phyloP scores from a whole-genome alignment of 148 eudicot genomes.

The Heliamphora exappendiculata region DNA sequence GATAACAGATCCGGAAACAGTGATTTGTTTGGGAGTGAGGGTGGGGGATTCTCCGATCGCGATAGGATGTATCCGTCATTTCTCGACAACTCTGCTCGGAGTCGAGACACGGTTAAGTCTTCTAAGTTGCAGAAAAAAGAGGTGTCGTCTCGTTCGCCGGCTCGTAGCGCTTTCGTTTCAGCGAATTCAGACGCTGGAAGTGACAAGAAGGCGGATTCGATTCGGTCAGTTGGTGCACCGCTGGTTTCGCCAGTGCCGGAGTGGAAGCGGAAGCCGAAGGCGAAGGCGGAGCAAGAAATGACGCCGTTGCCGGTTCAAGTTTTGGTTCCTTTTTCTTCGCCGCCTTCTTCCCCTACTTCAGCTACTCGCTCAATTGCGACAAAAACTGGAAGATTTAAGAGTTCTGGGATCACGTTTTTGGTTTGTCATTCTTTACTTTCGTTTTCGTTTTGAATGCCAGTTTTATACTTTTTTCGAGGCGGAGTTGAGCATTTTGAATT shows the following conservation, averaged over 20 bases:
- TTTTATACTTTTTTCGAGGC: neutral
- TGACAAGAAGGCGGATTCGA: neutral
- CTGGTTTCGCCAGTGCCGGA: neutral
- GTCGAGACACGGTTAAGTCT: slow-evolving; percentile 22
- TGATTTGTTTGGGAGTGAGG: neutral
- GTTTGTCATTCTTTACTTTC: slow-evolving; percentile 18
- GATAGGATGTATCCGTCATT: slow-evolving; percentile 50
- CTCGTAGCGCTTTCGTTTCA: slow-evolving; percentile 23
- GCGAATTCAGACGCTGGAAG: slow-evolving; percentile 6
- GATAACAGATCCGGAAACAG: slow-evolving; percentile 3
- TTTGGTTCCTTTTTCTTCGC: slow-evolving; percentile 12
- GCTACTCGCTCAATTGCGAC: slow-evolving; percentile 8
- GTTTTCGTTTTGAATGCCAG: neutral
- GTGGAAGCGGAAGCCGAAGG: slow-evolving; percentile 6
- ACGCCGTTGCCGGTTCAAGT: slow-evolving; percentile 26
- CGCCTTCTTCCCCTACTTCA: neutral
- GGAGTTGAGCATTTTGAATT: no score
- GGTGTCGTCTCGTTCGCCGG: slow-evolving; percentile 5
- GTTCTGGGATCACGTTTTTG: slow-evolving; percentile 28
- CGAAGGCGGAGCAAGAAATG: slow-evolving; percentile 27
- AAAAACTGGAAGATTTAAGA: slow-evolving; percentile 8
- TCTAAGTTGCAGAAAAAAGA: slow-evolving; percentile 21
- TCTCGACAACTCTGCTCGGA: slow-evolving; percentile 41
- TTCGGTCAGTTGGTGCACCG: neutral
- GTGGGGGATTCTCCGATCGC: slow-evolving; percentile 29